Conservation (phyloP, 2,329 filamentous ascomycete species). For the Trichoderma oligosporum region DNA sequence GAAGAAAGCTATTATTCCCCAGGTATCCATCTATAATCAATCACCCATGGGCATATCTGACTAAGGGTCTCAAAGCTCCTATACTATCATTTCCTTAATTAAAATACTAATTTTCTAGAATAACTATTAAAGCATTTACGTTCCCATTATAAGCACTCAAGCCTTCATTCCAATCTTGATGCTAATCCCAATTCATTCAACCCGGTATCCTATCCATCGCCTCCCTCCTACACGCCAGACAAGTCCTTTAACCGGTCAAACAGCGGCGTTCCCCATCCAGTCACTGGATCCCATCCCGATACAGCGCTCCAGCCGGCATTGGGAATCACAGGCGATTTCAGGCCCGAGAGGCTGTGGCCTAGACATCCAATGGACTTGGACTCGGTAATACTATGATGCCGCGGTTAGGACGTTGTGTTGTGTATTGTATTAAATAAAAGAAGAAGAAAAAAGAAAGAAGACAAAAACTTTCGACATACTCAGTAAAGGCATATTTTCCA, state of each 20-base stretch:
- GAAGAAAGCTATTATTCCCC: too few relatives aligned
- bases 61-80: too few relatives aligned
- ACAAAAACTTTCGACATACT: constrained; percentile 28
- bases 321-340: constrained; percentile 27
- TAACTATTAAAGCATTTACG: too few relatives aligned
- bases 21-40: too few relatives aligned
- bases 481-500: constrained; percentile 33
- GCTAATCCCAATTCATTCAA: background rate
- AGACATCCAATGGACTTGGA: constrained; percentile 34
- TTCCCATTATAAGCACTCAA: too few relatives aligned
- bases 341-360: constrained; percentile 27
- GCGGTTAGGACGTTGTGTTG: constrained; percentile 6
- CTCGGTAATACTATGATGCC: constrained; percentile 32
- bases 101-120: background rate
- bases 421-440: too few relatives aligned
- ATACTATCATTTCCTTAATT: too few relatives aligned
- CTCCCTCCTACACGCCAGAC: background rate
- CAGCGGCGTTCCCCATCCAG: constrained; percentile 20
- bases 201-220: too few relatives aligned
- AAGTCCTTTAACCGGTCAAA: constrained; percentile 18
- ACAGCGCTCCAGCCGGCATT: constrained; percentile 20
- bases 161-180: background rate
- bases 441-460: background rate
- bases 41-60: too few relatives aligned
- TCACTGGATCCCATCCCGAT: constrained; percentile 21